These are phyloP conservation scores for Kwoniella dendrophila DNA, from an alignment of 768 basidiomycete species.

Conservation along the genomic window DNA sequence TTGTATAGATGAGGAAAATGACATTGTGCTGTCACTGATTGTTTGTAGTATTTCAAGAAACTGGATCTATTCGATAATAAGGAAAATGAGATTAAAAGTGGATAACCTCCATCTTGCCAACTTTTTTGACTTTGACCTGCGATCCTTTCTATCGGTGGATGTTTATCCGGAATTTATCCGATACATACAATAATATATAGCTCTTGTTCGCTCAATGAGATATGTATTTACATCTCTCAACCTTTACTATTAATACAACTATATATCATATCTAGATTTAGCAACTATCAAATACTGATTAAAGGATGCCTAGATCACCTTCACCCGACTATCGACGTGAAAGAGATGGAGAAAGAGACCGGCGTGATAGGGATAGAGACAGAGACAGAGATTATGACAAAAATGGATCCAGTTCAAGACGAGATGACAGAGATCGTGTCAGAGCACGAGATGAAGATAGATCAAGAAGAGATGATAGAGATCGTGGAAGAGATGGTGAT, in stretches of 20 bases:
- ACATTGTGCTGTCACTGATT: constrained; percentile 1
- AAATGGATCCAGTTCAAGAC: constrained; percentile 11
- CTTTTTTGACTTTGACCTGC: not conserved
- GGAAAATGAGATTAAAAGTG: not conserved
- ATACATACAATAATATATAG: not conserved
- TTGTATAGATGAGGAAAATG: not conserved
- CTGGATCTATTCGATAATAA: not conserved
- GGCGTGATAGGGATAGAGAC: constrained; percentile 41
- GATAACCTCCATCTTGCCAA: constrained; percentile 10
- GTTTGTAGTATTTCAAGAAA: not conserved
- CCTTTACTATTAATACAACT: no score
- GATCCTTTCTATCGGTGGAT: not conserved
- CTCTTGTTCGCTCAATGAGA: no score
- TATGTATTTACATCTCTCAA: no score
- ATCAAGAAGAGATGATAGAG: constrained; percentile 41
- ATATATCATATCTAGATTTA: no score
- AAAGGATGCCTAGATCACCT: constrained; percentile 44
- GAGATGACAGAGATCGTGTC: constrained; percentile 39
- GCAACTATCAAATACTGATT: no score
- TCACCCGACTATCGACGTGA: constrained; percentile 50
- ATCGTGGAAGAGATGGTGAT: constrained; percentile 51
- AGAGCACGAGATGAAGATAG: constrained; percentile 12
- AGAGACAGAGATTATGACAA: constrained; percentile 44
- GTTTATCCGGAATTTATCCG: constrained; percentile 12
- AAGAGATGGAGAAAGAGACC: constrained; percentile 24